Conservation (phyloP, 129 eudicot genomes). For the Centrapalus pauciflorus region DNA sequence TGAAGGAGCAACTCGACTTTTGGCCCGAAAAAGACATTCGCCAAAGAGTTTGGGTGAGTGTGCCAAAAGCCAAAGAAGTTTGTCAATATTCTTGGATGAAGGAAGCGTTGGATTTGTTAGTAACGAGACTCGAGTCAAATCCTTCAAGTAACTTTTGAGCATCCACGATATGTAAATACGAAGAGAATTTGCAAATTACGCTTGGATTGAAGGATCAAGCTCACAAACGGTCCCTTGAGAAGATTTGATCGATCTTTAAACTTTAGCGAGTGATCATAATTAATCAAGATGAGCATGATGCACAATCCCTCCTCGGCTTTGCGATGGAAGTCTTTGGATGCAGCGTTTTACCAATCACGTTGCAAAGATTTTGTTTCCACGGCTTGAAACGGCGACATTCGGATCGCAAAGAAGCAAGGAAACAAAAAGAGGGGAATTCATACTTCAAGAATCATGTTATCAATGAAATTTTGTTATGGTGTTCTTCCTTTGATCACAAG, state of each 20-base stretch:
- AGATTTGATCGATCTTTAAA: not conserved
- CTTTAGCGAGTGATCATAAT: too few relatives aligned
- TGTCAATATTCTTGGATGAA: conserved; percentile 81
- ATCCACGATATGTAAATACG: conserved; percentile 2
- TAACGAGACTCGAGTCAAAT: conserved; percentile 32
- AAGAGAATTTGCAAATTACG: not conserved
- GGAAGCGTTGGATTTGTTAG: conserved; percentile 61
- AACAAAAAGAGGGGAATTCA: conserved; percentile 8
- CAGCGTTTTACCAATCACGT: not conserved
- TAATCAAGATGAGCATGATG: too few relatives aligned
- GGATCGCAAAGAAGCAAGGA: not conserved
- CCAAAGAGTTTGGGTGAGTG: conserved; percentile 74
- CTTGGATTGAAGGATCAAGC: not conserved
- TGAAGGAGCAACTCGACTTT: conserved; percentile 51
- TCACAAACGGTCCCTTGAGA: not conserved
- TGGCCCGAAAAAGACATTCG: conserved; percentile 85
- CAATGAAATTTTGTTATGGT: not conserved
- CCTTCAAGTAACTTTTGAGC: conserved; percentile 5
- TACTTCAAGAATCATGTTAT: conserved; percentile 6
- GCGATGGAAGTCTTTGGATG: too few relatives aligned
- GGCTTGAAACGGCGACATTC: not conserved
- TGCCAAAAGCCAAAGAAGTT: conserved; percentile 52
- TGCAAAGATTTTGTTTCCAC: not conserved
- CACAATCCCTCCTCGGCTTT: not conserved
- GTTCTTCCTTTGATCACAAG: not conserved